These are phyloP conservation scores for Anethum foeniculum DNA, from an alignment of 140 eudicot genomes.

Conservation along the genomic window DNA sequence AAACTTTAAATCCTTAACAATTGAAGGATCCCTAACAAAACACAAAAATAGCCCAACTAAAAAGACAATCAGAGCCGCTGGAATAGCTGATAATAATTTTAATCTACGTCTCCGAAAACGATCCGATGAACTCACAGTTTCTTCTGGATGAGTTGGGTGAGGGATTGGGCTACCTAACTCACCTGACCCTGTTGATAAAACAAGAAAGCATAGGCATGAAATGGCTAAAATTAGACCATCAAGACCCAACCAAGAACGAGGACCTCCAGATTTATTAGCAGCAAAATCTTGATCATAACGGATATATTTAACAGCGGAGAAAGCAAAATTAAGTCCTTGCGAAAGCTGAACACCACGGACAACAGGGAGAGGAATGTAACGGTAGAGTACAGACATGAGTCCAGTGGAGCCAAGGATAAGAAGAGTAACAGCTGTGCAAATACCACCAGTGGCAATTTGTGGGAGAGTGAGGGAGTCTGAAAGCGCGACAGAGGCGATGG, in stretches of 20 bases:
- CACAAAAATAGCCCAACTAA: conserved; percentile 42
- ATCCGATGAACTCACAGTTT: neutral
- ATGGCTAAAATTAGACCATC: conserved; percentile 58
- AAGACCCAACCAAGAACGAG: conserved; percentile 55
- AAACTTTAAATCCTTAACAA: conserved; percentile 28
- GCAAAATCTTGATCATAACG: conserved; percentile 65
- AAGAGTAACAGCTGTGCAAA: conserved; percentile 58
- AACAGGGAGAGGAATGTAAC: conserved; percentile 64
- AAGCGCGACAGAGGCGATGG: conserved; percentile 83
- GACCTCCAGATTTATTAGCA: conserved; percentile 31
- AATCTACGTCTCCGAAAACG: conserved; percentile 31
- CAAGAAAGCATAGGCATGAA: conserved; percentile 33
- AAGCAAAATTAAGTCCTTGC: conserved; percentile 70
- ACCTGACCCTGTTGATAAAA: conserved; percentile 49
- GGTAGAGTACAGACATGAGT: conserved; percentile 65
- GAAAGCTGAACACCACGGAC: conserved; percentile 88
- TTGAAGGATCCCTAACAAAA: conserved; percentile 60
- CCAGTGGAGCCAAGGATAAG: conserved; percentile 73
- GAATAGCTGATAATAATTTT: conserved; percentile 40
- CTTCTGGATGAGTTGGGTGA: neutral
- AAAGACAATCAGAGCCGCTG: conserved; percentile 55
- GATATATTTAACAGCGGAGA: conserved; percentile 68
- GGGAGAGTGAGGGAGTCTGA: conserved; percentile 56
- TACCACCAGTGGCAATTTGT: conserved; percentile 79
- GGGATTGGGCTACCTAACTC: conserved; percentile 11